Evolutionary conservation across 2,329 filamentous ascomycete genomes (phyloP), one percentile per base, ranked within the genome.

Genomic region (Colletotrichum theobromicola): DNA sequence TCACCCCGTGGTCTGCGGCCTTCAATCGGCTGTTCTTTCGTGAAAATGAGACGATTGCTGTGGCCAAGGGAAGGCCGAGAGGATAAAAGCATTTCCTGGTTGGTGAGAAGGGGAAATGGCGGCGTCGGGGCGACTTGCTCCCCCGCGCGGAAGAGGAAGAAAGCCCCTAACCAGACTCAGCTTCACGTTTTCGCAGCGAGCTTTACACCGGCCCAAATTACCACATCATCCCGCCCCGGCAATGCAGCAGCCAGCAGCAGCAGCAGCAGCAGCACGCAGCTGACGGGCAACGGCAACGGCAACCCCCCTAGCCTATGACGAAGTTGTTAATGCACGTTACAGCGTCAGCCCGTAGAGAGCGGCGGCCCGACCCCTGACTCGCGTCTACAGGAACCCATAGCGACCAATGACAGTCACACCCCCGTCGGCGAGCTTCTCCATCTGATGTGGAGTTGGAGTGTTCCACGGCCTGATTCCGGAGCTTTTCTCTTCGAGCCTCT

Each of bases 251-350:
- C n/a, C n/a, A n/a, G n/a, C n/a, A n/a, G n/a, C n/a, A n/a, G n/a
- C n/a, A n/a, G n/a, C n/a, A n/a, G n/a, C n/a, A n/a, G n/a, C n/a
- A n/a, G n/a, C n/a, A n/a, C n/a, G n/a, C n/a, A n/a, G n/a, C n/a
- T n/a, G n/a, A n/a, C n/a, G n/a, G n/a, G n/a, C n/a, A n/a, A n/a
- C 46, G 24, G 26, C 58, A 50, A 30, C 13, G 16, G 57, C 18
- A 7, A 26, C 37, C 37, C 37, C 34, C 55, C 21, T 13, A 26
- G 24, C 35, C 37, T 72, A 72, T 74, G 72, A 67, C 72, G 72
- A 67, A 61, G 65, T 6, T 35, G 72, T 71, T 62, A 55, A 74
- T 74, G 72, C 72, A 57, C 7, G 61, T 67, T 57, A 21, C 55
- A 30, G n/a, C n/a, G n/a, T n/a, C n/a, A n/a, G 66, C 26, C 57